phyloP scores from a whole-genome alignment of 2,329 filamentous ascomycete species.

The Claviceps quebecensis region DNA sequence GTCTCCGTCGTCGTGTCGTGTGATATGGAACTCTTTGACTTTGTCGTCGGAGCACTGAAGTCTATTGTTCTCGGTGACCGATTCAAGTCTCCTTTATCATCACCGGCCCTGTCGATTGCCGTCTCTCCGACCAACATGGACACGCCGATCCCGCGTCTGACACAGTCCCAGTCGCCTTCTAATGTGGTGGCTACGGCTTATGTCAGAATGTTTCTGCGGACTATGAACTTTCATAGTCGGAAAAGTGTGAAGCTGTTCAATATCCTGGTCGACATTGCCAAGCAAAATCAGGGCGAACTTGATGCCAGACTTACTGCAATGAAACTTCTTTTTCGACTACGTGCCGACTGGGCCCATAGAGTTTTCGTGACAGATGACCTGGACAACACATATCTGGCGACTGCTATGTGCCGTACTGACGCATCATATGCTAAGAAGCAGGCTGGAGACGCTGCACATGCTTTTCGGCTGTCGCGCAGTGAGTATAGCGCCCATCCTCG shows the following conservation, averaged over 20 bases:
- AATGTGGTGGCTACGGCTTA: constrained; percentile 61
- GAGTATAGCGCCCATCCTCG: constrained; percentile 27
- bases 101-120: constrained; percentile 14
- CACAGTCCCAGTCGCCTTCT: constrained; percentile 37
- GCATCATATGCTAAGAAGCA: constrained; percentile 35
- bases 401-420: constrained; percentile 53
- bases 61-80: constrained; percentile 36
- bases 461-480: constrained; percentile 27
- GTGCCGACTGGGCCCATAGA: constrained; percentile 67
- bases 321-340: constrained; percentile 67
- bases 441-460: constrained; percentile 35
- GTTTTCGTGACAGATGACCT: constrained; percentile 57
- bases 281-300: constrained; percentile 43
- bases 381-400: constrained; percentile 61
- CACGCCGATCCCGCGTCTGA: constrained; percentile 7
- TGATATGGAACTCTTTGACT: constrained; percentile 43
- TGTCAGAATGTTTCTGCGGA: constrained; percentile 62
- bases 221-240: constrained; percentile 48
- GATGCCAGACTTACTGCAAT: constrained; percentile 62
- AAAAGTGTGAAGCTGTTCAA: constrained; percentile 53
- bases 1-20: constrained; percentile 49
- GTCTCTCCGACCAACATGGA: constrained; percentile 11
- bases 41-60: constrained; percentile 39
- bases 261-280: constrained; percentile 48
- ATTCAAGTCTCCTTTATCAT: constrained; percentile 26